Conservation (phyloP, 169 alveolate species). For the Babesia ovis region DNA sequence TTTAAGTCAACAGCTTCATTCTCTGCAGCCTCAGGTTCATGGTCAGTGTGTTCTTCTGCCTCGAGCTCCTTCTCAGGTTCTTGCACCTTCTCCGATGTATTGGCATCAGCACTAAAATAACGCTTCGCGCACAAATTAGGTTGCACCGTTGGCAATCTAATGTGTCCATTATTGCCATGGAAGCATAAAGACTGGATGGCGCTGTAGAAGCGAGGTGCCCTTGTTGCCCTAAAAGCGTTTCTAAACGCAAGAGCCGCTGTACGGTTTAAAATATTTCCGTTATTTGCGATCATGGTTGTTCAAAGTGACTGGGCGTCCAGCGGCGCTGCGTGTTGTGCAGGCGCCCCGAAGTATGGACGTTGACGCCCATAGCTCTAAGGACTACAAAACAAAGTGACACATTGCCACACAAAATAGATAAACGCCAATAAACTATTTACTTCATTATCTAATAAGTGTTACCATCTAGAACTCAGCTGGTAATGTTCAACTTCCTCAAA, state of each 20-base stretch:
- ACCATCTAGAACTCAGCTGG: not conserved
- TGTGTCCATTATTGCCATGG: not conserved
- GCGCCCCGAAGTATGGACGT: too few relatives aligned
- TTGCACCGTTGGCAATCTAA: not conserved
- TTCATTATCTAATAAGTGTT: too few relatives aligned
- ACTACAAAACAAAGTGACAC: too few relatives aligned
- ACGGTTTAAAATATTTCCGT: not conserved
- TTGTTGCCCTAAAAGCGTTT: not conserved
- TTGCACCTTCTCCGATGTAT: not conserved
- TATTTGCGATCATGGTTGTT: not conserved
- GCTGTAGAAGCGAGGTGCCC: not conserved
- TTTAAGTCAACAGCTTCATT: constrained; percentile 20
- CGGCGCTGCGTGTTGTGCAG: too few relatives aligned
- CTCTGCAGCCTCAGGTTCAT: not conserved
- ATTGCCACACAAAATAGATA: too few relatives aligned
- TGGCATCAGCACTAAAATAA: not conserved
- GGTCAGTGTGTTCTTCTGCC: constrained; percentile 1
- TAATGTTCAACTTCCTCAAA: constrained; percentile 44
- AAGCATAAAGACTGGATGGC: not conserved
- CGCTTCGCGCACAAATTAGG: not conserved
- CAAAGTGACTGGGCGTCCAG: not conserved
- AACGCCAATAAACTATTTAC: too few relatives aligned
- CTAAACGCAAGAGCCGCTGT: not conserved
- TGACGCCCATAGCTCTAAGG: too few relatives aligned
- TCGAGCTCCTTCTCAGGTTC: not conserved